A percentile compares a stretch with the other conserved stretches of the same genome.
Conservation (phyloP, 495 filamentous ascomycete species). For the Astrocystis sublimbata region DNA sequence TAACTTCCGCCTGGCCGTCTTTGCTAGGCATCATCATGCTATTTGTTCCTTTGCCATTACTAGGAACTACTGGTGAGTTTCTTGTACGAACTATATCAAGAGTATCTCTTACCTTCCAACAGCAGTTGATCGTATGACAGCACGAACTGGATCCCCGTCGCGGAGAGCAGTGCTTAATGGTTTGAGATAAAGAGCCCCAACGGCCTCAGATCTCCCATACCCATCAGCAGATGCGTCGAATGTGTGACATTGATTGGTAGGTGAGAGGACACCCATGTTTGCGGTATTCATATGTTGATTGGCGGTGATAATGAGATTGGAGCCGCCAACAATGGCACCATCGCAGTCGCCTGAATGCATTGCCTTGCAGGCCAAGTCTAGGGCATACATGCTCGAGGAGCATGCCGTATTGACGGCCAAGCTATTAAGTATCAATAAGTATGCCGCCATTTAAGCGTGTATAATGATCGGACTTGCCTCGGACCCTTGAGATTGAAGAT, state of each 20-base stretch:
- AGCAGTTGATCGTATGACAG: slow-evolving; percentile 53
- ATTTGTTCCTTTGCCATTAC: neutral
- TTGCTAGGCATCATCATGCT: neutral
- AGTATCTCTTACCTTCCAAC: slow-evolving; percentile 37
- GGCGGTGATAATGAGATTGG: slow-evolving; percentile 48
- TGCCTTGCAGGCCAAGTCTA: slow-evolving; percentile 12
- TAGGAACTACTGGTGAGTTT: neutral
- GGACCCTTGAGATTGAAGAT: neutral
- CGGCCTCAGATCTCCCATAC: slow-evolving; percentile 60
- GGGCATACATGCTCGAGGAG: slow-evolving; percentile 11
- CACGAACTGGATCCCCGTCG: slow-evolving; percentile 21
- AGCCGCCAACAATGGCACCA: slow-evolving; percentile 49
- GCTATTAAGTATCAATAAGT: neutral
- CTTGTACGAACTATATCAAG: neutral
- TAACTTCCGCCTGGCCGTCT: neutral
- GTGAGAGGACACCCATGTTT: slow-evolving; percentile 31
- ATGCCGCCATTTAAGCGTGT: neutral
- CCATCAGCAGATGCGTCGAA: slow-evolving; percentile 60
- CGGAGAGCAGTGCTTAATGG: slow-evolving; percentile 45
- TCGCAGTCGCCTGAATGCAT: slow-evolving; percentile 10
- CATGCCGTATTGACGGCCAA: slow-evolving; percentile 13
- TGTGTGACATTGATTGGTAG: slow-evolving; percentile 45
- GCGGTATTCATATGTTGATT: slow-evolving; percentile 28
- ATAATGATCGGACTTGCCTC: neutral
- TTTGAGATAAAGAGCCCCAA: slow-evolving; percentile 56